Evolutionary conservation across 208 protist species (phyloP).

Genomic region (Crithidia thermophila): DNA sequence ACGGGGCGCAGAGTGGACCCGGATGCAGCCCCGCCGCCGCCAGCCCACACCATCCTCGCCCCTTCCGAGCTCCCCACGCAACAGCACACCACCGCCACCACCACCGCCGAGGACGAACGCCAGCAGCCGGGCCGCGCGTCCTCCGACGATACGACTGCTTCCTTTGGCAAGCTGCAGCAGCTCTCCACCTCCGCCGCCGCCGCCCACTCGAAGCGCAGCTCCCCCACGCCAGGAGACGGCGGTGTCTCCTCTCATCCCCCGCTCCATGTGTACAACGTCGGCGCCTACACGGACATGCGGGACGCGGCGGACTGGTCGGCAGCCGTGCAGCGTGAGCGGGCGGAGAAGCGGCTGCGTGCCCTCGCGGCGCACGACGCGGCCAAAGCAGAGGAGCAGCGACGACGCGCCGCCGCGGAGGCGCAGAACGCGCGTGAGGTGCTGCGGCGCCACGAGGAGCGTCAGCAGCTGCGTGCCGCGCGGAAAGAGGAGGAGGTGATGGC

Average conservation of each 20-base stretch:
- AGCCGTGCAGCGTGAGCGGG: slow-evolving; percentile 21
- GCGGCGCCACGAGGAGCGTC: slow-evolving; percentile 15
- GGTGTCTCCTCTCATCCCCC: background rate
- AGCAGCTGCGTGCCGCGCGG: slow-evolving; percentile 13
- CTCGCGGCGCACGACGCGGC: slow-evolving; percentile 26
- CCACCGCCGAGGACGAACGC: background rate
- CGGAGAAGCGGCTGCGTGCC: slow-evolving; percentile 21
- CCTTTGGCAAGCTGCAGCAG: too few species aligned
- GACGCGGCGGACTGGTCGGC: slow-evolving; percentile 30
- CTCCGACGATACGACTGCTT: background rate
- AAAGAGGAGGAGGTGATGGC: slow-evolving; percentile 12
- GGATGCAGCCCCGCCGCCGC: slow-evolving; percentile 1
- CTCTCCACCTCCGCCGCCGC: background rate
- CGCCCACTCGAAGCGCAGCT: background rate
- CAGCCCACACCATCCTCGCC: slow-evolving; percentile 6
- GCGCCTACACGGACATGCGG: slow-evolving; percentile 23
- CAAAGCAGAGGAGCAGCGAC: slow-evolving; percentile 23
- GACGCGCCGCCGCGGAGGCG: slow-evolving; percentile 21
- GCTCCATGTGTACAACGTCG: slow-evolving; percentile 25
- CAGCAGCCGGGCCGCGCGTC: background rate
- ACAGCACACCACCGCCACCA: background rate
- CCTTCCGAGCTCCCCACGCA: background rate
- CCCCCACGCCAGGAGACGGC: background rate
- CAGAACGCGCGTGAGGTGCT: slow-evolving; percentile 15
- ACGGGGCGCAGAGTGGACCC: slow-evolving; percentile 4